Percentiles rank a stretch among this genome's conserved stretches.
These are phyloP conservation scores for Plasmodium ovale DNA, from an alignment of 169 alveolate species.

Conservation along the genomic window DNA sequence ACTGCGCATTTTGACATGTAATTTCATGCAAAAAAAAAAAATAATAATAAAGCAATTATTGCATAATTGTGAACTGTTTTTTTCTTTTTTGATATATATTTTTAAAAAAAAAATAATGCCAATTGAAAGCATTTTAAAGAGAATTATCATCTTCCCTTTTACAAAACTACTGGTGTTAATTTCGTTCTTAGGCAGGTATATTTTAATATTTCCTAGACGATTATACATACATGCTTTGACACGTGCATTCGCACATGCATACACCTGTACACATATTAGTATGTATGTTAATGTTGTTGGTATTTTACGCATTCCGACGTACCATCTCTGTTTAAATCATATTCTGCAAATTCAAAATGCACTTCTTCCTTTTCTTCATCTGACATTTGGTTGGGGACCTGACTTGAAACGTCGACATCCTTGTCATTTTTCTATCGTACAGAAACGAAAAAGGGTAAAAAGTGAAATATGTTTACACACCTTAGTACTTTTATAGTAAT, in stretches of 20 bases:
- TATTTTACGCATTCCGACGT: neutral
- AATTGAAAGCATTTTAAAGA: too few species aligned
- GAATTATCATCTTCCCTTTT: neutral
- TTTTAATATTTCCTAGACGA: neutral
- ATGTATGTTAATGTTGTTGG: neutral
- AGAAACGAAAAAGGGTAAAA: neutral
- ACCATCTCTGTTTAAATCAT: constrained; percentile 74
- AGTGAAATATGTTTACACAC: neutral
- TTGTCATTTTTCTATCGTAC: neutral
- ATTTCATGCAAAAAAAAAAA: neutral
- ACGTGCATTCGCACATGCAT: neutral
- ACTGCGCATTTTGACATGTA: neutral
- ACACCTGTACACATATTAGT: neutral
- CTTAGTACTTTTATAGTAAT: too few species aligned
- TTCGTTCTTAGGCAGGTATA: neutral
- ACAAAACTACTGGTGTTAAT: too few species aligned
- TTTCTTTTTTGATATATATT: too few species aligned
- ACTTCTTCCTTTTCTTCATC: constrained; percentile 46
- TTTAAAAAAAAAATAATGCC: too few species aligned
- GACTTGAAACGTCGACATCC: neutral
- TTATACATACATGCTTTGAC: neutral
- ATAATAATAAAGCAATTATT: too few species aligned
- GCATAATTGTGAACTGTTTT: neutral
- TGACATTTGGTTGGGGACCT: neutral
- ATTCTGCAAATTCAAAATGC: constrained; percentile 39